Evolutionary conservation across 2,329 filamentous ascomycete genomes (phyloP).

Genomic region (Monilinia aucupariae): DNA sequence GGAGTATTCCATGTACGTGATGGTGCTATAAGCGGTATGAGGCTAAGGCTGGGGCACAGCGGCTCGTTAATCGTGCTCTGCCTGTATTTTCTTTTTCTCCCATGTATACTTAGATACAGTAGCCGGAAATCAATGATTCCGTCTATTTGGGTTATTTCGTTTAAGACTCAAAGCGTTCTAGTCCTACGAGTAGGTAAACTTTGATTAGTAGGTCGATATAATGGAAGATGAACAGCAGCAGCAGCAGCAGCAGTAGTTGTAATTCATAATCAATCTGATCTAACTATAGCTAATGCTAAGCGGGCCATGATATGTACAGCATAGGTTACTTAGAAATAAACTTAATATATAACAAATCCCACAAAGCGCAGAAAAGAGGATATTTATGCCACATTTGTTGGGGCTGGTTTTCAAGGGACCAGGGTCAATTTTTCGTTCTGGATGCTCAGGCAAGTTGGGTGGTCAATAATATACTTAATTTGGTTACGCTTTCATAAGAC

Average conservation of each 20-base stretch:
- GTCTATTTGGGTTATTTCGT: not conserved
- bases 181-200: not conserved
- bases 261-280: no score
- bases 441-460: not conserved
- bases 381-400: not conserved
- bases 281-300: no score
- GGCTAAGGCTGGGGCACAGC: not conserved
- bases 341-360: no score
- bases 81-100: not conserved
- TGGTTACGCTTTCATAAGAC: not conserved
- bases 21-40: not conserved
- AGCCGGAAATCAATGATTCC: not conserved
- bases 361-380: no score
- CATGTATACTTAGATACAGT: not conserved
- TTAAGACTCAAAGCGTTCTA: not conserved
- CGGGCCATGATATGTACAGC: no score
- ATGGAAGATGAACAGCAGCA: not conserved
- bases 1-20: not conserved
- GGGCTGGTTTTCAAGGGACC: constrained; percentile 3
- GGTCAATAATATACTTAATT: not conserved
- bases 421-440: not conserved
- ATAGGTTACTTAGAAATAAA: no score
- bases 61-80: not conserved
- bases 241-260: no score
- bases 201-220: not conserved